These are phyloP conservation scores for Leucogyrophana mollusca DNA, from an alignment of 768 basidiomycete species.

Conservation along the genomic window DNA sequence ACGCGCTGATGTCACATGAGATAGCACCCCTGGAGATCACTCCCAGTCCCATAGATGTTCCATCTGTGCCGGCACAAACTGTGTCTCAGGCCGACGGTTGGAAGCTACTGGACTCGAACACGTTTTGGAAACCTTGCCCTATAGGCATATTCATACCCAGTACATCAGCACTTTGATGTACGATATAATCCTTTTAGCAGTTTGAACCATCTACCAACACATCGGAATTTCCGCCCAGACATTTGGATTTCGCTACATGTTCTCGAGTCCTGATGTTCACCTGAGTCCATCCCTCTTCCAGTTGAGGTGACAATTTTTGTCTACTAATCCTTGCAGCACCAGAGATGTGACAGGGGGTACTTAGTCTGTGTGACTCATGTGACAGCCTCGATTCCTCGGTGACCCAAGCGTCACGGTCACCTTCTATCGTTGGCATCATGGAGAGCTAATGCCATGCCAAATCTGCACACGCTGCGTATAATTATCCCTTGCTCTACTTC, in stretches of 20 bases:
- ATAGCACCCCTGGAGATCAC: conserved; percentile 6
- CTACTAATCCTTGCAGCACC: no score
- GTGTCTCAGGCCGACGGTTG: conserved; percentile 42
- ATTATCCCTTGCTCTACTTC: not conserved
- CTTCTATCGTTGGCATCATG: no score
- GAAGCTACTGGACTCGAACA: conserved; percentile 41
- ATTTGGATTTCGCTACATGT: no score
- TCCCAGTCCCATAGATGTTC: not conserved
- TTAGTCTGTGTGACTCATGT: no score
- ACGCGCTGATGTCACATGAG: conserved; percentile 28
- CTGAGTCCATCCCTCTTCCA: no score
- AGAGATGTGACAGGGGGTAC: no score
- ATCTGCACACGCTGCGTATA: conserved; percentile 14
- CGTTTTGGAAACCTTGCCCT: conserved; percentile 63
- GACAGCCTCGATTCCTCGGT: not conserved
- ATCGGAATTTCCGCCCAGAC: no score
- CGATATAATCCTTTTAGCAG: no score
- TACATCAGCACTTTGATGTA: conserved; percentile 4
- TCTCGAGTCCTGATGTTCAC: no score
- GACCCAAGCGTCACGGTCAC: not conserved
- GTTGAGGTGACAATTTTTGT: no score
- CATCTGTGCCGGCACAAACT: not conserved
- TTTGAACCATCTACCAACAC: no score
- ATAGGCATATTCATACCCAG: conserved; percentile 51
- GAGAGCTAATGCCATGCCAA: not conserved